Evolutionary conservation across 768 basidiomycete species (phyloP).

Genomic region (Tricholoma hemisulphureum): DNA sequence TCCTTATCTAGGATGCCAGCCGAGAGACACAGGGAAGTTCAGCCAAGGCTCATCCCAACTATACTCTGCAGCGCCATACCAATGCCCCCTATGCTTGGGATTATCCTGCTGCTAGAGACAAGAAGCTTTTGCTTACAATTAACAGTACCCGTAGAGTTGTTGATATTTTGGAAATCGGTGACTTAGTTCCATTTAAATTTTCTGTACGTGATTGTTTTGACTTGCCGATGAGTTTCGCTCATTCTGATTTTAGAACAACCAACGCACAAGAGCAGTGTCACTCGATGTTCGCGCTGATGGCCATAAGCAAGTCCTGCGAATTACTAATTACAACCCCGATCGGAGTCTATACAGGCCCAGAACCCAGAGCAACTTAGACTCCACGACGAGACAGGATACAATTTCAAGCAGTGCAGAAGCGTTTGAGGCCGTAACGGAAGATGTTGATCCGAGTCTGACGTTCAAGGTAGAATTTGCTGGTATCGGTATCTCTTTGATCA

Average conservation of each 20-base stretch:
- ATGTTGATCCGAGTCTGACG: constrained; percentile 61
- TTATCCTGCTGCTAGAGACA: constrained; percentile 78
- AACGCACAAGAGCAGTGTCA: constrained; percentile 68
- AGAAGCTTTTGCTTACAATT: constrained; percentile 67
- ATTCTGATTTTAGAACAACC: constrained; percentile 40
- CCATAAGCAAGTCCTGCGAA: constrained; percentile 77
- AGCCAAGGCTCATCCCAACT: constrained; percentile 45
- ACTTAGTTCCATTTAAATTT: constrained; percentile 87
- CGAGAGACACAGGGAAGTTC: constrained; percentile 33
- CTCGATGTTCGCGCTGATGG: constrained; percentile 92
- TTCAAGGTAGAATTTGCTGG: constrained; percentile 81
- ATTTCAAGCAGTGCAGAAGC: constrained; percentile 66
- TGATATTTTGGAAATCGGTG: constrained; percentile 95
- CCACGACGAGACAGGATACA: constrained; percentile 65
- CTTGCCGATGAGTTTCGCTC: not conserved
- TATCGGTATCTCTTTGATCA: constrained; percentile 89
- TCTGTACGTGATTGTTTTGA: constrained; percentile 42
- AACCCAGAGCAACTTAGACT: constrained; percentile 42
- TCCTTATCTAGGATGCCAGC: constrained; percentile 39
- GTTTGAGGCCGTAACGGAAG: constrained; percentile 84
- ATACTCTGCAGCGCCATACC: constrained; percentile 57
- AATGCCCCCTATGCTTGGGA: constrained; percentile 88
- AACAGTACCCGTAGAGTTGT: constrained; percentile 63
- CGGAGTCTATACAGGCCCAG: constrained; percentile 85
- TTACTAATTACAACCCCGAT: constrained; percentile 85